phyloP scores from a whole-genome alignment of 2,329 filamentous ascomycete species.

The Botryotinia convoluta region DNA sequence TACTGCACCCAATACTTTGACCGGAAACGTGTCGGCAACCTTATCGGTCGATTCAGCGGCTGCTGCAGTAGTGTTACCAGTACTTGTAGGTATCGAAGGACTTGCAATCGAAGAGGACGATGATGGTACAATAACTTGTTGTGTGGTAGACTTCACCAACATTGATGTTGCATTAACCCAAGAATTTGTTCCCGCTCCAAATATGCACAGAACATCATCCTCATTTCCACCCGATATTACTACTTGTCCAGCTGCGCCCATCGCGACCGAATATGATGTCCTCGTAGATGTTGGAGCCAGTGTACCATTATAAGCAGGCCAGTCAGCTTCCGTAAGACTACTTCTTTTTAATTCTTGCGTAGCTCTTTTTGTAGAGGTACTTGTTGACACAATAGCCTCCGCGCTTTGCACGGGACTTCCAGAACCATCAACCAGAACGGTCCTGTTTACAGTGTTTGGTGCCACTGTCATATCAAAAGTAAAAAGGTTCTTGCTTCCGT shows the following conservation, averaged over 20 bases:
- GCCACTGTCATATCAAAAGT: constrained; percentile 72
- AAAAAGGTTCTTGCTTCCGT: constrained; percentile 75
- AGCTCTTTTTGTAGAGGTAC: constrained; percentile 15
- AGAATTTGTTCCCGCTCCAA: constrained; percentile 69
- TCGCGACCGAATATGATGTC: constrained; percentile 67
- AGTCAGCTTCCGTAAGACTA: constrained; percentile 58
- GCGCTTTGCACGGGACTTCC: constrained; percentile 54
- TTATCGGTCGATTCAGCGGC: constrained; percentile 23
- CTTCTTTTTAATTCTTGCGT: constrained; percentile 35
- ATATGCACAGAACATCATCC: constrained; percentile 66
- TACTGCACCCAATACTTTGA: constrained; percentile 73
- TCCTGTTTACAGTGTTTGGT: constrained; percentile 72
- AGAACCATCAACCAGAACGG: constrained; percentile 61
- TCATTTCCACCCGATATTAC: constrained; percentile 74
- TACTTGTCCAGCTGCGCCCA: constrained; percentile 62
- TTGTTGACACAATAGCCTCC: constrained; percentile 40
- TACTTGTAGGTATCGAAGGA: constrained; percentile 32
- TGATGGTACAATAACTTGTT: constrained; percentile 22
- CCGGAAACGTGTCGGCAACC: constrained; percentile 39
- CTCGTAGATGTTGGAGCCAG: constrained; percentile 65
- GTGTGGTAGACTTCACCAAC: constrained; percentile 28
- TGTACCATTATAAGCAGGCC: constrained; percentile 76
- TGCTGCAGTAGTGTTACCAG: constrained; percentile 34
- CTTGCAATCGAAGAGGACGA: constrained; percentile 22
- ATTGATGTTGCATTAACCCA: constrained; percentile 68